Percentiles rank a stretch among this genome's conserved stretches.
Evolutionary conservation across 108 stramenopile species (phyloP).

Genomic region (Nitzschia palea): DNA sequence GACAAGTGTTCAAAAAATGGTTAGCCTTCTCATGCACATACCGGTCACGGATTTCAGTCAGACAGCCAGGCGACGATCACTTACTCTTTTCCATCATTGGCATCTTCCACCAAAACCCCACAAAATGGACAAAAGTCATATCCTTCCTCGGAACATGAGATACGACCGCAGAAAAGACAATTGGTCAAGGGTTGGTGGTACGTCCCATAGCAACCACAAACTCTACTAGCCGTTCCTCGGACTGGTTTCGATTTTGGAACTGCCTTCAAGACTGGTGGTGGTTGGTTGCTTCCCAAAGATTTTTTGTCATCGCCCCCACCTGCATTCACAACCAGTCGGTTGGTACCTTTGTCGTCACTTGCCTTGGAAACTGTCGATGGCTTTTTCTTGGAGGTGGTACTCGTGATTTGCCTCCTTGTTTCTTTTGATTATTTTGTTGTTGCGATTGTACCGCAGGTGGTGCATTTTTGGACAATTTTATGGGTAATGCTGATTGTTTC

Average conservation of each 20-base stretch:
- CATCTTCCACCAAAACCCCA: slow-evolving; percentile 33
- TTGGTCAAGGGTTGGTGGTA: slow-evolving; percentile 54
- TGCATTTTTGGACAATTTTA: too few relatives aligned
- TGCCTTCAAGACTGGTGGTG: neutral
- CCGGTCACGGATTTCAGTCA: too few relatives aligned
- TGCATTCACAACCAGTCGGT: too few relatives aligned
- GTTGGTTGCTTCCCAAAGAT: neutral
- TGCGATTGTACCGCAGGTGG: too few relatives aligned
- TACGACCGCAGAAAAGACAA: slow-evolving; percentile 62
- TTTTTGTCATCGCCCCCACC: neutral
- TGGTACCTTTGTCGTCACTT: too few relatives aligned
- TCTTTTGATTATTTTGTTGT: neutral
- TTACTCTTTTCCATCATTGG: neutral
- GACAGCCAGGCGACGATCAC: too few relatives aligned
- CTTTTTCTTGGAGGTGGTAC: slow-evolving; percentile 5
- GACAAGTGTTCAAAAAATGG: too few relatives aligned
- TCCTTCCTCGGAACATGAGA: slow-evolving; percentile 53
- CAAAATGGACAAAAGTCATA: slow-evolving; percentile 63
- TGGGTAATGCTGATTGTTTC: too few relatives aligned
- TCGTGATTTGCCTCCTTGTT: neutral
- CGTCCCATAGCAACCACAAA: slow-evolving; percentile 66
- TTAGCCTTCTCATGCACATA: too few relatives aligned
- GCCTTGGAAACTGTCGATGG: too few relatives aligned
- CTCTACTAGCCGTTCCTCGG: slow-evolving; percentile 30
- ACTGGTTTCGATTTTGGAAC: neutral